Evolutionary conservation across 2,329 filamentous ascomycete genomes (phyloP).

Genomic region (Ophiostoma australiae): DNA sequence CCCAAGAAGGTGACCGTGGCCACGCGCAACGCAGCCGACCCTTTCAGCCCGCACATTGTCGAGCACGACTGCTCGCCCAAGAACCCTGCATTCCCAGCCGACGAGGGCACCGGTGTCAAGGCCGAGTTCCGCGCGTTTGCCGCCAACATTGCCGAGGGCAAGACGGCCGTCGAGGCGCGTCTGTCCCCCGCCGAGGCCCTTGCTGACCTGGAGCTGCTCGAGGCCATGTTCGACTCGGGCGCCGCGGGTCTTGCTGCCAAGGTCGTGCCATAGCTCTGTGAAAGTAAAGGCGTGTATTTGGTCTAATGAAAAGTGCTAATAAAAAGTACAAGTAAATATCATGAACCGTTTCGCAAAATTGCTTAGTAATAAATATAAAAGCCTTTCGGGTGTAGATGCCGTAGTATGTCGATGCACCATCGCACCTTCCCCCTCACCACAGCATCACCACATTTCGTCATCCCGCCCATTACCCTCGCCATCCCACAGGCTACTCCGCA

Average conservation of each 20-base stretch:
- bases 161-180: slow-evolving; percentile 25
- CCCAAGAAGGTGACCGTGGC: slow-evolving; percentile 28
- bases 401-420: background rate
- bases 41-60: slow-evolving; percentile 10
- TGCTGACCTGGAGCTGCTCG: slow-evolving; percentile 33
- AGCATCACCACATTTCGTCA: slow-evolving; percentile 1
- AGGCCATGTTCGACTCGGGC: slow-evolving; percentile 33
- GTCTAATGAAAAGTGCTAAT: background rate
- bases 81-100: slow-evolving; percentile 19
- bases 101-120: slow-evolving; percentile 30
- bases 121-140: slow-evolving; percentile 34
- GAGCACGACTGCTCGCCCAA: slow-evolving; percentile 28
- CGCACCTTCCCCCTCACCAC: background rate
- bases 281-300: background rate
- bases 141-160: slow-evolving; percentile 29
- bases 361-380: background rate
- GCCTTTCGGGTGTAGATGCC: no score
- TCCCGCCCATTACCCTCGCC: slow-evolving; percentile 1
- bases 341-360: background rate
- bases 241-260: slow-evolving; percentile 24
- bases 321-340: background rate
- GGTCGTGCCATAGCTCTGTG: slow-evolving; percentile 8
- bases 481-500: slow-evolving; percentile 14
- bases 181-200: slow-evolving; percentile 34
- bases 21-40: slow-evolving; percentile 16